A percentile compares a stretch with the other conserved stretches of the same genome.
These are phyloP conservation scores for Vitis rotundifolia DNA, from an alignment of 164 flowering plant species.

Conservation along the genomic window DNA sequence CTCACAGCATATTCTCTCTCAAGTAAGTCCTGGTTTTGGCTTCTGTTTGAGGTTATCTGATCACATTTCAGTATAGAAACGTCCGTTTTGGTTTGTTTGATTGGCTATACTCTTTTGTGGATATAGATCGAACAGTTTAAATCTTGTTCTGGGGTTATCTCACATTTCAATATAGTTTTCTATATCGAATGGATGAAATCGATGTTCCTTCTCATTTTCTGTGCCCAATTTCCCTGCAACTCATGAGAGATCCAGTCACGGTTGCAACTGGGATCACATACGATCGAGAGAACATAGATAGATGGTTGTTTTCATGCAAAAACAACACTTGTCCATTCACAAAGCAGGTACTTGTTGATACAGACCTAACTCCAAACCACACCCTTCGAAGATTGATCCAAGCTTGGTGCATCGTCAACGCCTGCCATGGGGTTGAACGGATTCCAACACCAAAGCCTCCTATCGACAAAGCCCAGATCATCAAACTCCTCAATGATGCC, in stretches of 20 bases:
- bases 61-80: no score
- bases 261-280: conserved; percentile 78
- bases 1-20: background rate
- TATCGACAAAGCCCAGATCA: conserved; percentile 36
- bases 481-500: conserved; percentile 41
- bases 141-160: no score
- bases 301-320: conserved; percentile 59
- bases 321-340: conserved; percentile 68
- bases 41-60: background rate
- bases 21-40: background rate
- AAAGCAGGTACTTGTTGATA: conserved; percentile 37
- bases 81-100: background rate
- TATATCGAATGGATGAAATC: conserved; percentile 36
- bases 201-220: conserved; percentile 67
- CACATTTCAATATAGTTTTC: background rate
- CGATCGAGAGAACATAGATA: conserved; percentile 72
- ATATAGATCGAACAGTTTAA: background rate
- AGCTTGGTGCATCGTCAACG: conserved; percentile 74
- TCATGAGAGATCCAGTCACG: conserved; percentile 87
- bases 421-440: conserved; percentile 48
- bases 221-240: conserved; percentile 81
- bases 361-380: conserved; percentile 70
- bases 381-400: conserved; percentile 81
- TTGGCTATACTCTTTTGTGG: no score
- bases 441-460: conserved; percentile 74